Base-by-base conservation (phyloP, 2,329 filamentous ascomycete genomes). In the Fusarium mangiferae region DNA sequence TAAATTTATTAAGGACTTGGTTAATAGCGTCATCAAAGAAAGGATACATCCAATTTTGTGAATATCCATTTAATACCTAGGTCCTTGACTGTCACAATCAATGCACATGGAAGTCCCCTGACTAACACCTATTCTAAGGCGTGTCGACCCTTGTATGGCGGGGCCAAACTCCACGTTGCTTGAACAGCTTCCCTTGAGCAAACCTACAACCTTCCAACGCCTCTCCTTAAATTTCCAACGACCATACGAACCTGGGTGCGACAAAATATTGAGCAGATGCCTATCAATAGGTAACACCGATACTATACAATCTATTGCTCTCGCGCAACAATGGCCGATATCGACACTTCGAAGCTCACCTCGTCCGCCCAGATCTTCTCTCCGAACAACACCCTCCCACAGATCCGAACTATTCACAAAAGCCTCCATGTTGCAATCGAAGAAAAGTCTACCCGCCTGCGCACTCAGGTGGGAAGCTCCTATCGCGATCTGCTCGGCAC, bases 401-500 rank as follows among this genome's bases (percentile, higher is more conserved):
- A 91, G 80, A 89, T 92, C 79, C 89, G 90, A 58, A 84, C 88
- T 64, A 87, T 92, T 73, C 90, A 92, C 83, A 89, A 89, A 74
- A 82, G 83, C 28, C 86, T 92, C 42, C 89, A 90, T 78, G 84
- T 83, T 15, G 85, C 88, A 74, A 87, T 91, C 75, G 90, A 91
- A 72, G 90, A 92, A 80, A 91, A 91, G 77, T 86, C 89, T 39
- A 85, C 84, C 56, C 89, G 90, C 38, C 85, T 92, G 78, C 89
- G 90, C 75, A 90, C 87, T 24, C 88, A 91, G 80, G 90, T 92
- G 70, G 90, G 90, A 74, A 87, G 85, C 66, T 91, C 89, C 78
- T 98, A 98, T 83, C 93, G 96, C 75, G 94, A 96, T 78, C 90
- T 98, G 14, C 90, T 98, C 33, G 94, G 94, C 59, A 98, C 96